Evolutionary conservation across 2,329 filamentous ascomycete species (phyloP).

Genomic region (Arachnomyces sp.): DNA sequence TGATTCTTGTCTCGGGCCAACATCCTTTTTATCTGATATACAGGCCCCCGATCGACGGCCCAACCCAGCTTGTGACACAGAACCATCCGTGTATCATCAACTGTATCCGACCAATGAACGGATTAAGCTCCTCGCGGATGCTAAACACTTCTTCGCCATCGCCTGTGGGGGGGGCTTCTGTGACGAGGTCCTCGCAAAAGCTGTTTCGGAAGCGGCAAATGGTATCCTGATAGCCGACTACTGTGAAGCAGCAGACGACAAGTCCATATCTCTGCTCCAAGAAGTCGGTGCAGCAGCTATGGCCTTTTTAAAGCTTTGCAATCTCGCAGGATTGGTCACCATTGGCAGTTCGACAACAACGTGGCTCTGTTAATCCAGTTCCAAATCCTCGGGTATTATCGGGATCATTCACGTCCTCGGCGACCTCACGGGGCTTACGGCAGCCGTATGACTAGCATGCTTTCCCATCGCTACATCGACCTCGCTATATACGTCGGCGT

Average conservation of each 20-base stretch:
- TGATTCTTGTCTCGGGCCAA: conserved; percentile 5
- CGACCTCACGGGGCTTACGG: conserved; percentile 13
- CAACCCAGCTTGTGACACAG: conserved; percentile 9
- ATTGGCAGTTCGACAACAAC: conserved; percentile 16
- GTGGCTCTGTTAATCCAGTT: conserved; percentile 15
- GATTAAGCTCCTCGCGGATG: conserved; percentile 17
- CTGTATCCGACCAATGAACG: conserved; percentile 15
- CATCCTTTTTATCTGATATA: conserved; percentile 8
- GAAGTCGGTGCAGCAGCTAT: conserved; percentile 14
- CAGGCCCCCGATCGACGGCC: conserved; percentile 14
- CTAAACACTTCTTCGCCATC: conserved; percentile 66
- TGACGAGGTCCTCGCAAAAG: conserved; percentile 13
- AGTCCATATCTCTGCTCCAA: conserved; percentile 12
- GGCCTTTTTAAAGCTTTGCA: conserved; percentile 16
- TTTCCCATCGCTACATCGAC: conserved; percentile 14
- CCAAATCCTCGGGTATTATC: conserved; percentile 15
- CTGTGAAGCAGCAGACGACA: conserved; percentile 14
- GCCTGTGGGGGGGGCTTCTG: conserved; percentile 33
- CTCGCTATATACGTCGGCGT: conserved; percentile 12
- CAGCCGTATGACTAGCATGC: conserved; percentile 14
- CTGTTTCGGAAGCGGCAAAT: conserved; percentile 18
- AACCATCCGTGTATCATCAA: conserved; percentile 6
- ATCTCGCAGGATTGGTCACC: conserved; percentile 8
- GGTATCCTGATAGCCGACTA: conserved; percentile 18
- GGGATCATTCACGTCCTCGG: conserved; percentile 11